These are phyloP conservation scores for Vaccinium vitisidaea DNA, from an alignment of 148 eudicot genomes.

Conservation along the genomic window DNA sequence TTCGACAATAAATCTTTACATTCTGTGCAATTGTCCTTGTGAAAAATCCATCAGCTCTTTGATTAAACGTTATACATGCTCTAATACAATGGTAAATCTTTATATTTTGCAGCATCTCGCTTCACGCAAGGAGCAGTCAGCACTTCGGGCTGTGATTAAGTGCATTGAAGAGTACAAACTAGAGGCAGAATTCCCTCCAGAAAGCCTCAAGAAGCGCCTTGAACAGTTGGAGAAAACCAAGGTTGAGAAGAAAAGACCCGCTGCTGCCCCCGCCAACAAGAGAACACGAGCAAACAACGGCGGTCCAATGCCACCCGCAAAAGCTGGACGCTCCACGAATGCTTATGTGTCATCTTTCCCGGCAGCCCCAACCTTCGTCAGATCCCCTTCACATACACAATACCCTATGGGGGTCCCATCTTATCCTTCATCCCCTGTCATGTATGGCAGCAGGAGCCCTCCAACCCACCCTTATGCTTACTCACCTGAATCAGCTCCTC, in stretches of 20 bases:
- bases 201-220: constrained; percentile 81
- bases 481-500: constrained; percentile 74
- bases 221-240: constrained; percentile 89
- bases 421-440: constrained; percentile 51
- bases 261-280: constrained; percentile 78
- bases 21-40: neutral
- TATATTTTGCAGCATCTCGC: constrained; percentile 64
- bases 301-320: constrained; percentile 99
- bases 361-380: constrained; percentile 60
- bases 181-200: constrained; percentile 74
- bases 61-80: neutral
- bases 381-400: constrained; percentile 80
- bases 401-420: constrained; percentile 62
- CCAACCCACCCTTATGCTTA: constrained; percentile 45
- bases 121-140: constrained; percentile 97
- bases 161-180: constrained; percentile 99
- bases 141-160: constrained; percentile 85
- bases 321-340: constrained; percentile 91
- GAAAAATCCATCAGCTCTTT: neutral
- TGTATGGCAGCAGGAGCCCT: constrained; percentile 72
- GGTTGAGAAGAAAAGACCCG: constrained; percentile 78
- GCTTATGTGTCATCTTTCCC: constrained; percentile 97
- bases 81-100: neutral
- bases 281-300: constrained; percentile 79
- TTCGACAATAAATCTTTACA: neutral